These are phyloP conservation scores for Serendipita vermifera DNA, from an alignment of 768 basidiomycete species.

Conservation along the genomic window DNA sequence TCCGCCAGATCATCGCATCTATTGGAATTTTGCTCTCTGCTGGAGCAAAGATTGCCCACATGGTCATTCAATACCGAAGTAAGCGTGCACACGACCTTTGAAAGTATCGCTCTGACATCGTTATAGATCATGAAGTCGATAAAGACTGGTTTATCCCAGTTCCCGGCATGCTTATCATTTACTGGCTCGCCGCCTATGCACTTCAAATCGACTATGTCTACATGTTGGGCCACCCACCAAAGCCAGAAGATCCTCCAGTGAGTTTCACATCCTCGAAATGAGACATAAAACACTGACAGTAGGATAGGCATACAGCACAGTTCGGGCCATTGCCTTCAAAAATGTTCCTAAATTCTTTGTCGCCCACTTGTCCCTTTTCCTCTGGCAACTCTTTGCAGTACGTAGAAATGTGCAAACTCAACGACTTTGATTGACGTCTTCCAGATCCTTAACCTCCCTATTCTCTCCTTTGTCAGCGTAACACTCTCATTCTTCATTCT, in stretches of 20 bases:
- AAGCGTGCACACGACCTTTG: no score
- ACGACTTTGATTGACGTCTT: background rate
- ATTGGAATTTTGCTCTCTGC: background rate
- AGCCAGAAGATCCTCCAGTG: background rate
- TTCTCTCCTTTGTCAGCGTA: background rate
- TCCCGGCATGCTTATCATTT: conserved; percentile 6
- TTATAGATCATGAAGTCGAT: background rate
- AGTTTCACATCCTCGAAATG: no score
- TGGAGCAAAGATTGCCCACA: conserved; percentile 3
- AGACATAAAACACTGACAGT: background rate
- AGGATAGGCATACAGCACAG: background rate
- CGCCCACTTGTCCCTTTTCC: background rate
- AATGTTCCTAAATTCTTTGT: background rate
- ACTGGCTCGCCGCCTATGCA: conserved; percentile 5
- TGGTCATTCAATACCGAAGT: no score
- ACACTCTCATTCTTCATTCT: background rate
- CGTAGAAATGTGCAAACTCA: no score
- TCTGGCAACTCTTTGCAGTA: background rate
- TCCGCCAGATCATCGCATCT: background rate
- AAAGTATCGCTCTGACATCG: background rate
- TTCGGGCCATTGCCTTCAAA: background rate
- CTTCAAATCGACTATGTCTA: conserved; percentile 5
- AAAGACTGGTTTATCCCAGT: conserved; percentile 5
- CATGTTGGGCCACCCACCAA: conserved; percentile 4
- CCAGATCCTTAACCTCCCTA: background rate